Conservation (phyloP, 495 filamentous ascomycete genomes). For the Aspergillus avenaceus region DNA sequence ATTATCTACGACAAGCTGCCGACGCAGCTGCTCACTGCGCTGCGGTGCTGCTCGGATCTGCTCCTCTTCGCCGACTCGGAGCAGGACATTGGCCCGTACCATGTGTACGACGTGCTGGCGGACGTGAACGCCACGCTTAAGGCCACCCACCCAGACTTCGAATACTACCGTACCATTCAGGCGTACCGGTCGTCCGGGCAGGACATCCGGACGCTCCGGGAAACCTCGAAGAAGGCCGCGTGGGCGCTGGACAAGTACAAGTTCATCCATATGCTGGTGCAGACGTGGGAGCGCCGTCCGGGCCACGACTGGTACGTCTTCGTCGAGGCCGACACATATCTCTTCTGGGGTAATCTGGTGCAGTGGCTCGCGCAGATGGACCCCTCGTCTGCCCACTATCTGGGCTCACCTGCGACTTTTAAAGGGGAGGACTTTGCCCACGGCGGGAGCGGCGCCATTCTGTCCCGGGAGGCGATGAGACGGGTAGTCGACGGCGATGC, state of each 20-base stretch:
- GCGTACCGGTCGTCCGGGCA: conserved; percentile 38
- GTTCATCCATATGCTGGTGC: conserved; percentile 54
- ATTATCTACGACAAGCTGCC: conserved; percentile 50
- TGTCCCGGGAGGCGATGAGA: conserved; percentile 47
- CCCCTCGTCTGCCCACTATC: conserved; percentile 42
- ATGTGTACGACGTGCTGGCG: conserved; percentile 49
- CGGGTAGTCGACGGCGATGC: conserved; percentile 12
- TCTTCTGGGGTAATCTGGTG: conserved; percentile 55
- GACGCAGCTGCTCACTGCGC: conserved; percentile 49
- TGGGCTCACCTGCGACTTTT: conserved; percentile 45
- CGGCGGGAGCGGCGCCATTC: conserved; percentile 47
- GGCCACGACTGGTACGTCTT: conserved; percentile 57
- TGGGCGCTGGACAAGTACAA: conserved; percentile 62
- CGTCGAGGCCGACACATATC: conserved; percentile 57
- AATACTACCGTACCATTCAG: conserved; percentile 49
- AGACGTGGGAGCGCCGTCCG: conserved; percentile 48
- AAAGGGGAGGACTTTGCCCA: conserved; percentile 44
- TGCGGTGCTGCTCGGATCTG: conserved; percentile 48
- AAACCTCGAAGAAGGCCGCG: conserved; percentile 19
- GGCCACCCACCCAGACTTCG: conserved; percentile 42
- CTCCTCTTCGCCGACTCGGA: conserved; percentile 58
- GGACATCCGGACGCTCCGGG: conserved; percentile 16
- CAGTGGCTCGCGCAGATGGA: conserved; percentile 47
- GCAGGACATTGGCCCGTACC: conserved; percentile 42
- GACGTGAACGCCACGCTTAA: conserved; percentile 34